Evolutionary conservation across 768 basidiomycete genomes (phyloP).

Genomic region (Tubosaeta sp.): DNA sequence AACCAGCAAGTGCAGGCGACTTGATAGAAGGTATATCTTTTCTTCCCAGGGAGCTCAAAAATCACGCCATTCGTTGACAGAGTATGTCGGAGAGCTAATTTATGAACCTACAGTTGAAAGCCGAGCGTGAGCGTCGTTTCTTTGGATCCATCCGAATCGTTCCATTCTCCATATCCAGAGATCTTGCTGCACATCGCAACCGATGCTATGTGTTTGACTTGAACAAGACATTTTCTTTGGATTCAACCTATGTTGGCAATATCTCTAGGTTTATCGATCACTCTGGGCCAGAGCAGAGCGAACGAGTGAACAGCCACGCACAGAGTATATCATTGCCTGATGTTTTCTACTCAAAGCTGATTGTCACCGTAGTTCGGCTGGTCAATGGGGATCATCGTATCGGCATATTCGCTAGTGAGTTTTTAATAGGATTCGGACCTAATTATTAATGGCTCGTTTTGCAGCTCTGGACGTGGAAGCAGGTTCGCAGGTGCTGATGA

Average conservation of each 20-base stretch:
- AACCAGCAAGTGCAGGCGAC: slow-evolving; percentile 41
- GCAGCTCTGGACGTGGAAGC: slow-evolving; percentile 37
- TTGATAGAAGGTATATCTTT: slow-evolving; percentile 40
- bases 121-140: slow-evolving; percentile 42
- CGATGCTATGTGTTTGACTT: slow-evolving; percentile 64
- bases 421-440: not conserved
- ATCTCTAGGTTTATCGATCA: slow-evolving; percentile 71
- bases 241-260: slow-evolving; percentile 55
- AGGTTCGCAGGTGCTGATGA: slow-evolving; percentile 50
- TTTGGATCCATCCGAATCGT: not conserved
- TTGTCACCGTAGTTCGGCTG: slow-evolving; percentile 38
- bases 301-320: slow-evolving; percentile 41
- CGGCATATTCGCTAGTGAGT: slow-evolving; percentile 41
- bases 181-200: slow-evolving; percentile 42
- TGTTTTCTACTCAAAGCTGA: not conserved
- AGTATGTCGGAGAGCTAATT: slow-evolving; percentile 65
- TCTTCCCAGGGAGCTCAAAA: not conserved
- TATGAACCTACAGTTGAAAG: slow-evolving; percentile 44
- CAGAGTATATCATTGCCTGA: slow-evolving; percentile 32
- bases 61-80: slow-evolving; percentile 30
- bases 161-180: slow-evolving; percentile 25
- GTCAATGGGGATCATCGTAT: slow-evolving; percentile 69
- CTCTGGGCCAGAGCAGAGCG: slow-evolving; percentile 17
- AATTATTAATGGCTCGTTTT: not conserved
- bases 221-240: slow-evolving; percentile 44